Evolutionary conservation across 306 rosid genomes (phyloP).

Genomic region (Prunus fruticosa): DNA sequence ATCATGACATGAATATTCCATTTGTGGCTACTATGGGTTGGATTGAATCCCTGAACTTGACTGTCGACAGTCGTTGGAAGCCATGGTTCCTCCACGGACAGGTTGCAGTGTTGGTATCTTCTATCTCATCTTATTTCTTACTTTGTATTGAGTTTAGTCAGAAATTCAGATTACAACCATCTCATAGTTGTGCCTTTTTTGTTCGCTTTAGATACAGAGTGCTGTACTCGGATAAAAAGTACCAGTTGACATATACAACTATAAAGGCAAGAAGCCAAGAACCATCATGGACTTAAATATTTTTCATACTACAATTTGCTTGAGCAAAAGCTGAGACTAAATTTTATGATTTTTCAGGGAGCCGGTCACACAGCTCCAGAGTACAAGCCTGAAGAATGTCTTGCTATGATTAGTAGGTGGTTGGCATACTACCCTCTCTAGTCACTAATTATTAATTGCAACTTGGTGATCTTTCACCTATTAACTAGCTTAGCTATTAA

Average conservation of each 20-base stretch:
- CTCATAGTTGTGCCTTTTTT: background rate
- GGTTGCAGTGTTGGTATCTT: constrained; percentile 41
- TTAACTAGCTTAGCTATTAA: too few relatives aligned
- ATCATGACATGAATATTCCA: constrained; percentile 37
- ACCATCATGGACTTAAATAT: background rate
- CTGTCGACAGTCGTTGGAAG: constrained; percentile 35
- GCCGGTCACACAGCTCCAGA: constrained; percentile 10
- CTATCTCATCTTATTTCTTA: too few relatives aligned
- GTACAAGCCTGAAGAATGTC: constrained; percentile 9
- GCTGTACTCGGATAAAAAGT: background rate
- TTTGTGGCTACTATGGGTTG: constrained; percentile 34
- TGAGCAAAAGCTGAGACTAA: background rate
- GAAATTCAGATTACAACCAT: background rate
- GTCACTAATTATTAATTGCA: background rate
- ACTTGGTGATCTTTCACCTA: too few relatives aligned
- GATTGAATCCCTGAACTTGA: constrained; percentile 47
- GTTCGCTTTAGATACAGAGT: constrained; percentile 15
- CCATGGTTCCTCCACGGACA: constrained; percentile 60
- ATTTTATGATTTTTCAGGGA: background rate
- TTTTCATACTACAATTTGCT: background rate
- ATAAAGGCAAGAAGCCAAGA: constrained; percentile 13
- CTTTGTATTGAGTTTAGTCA: background rate
- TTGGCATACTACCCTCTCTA: background rate
- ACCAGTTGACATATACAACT: constrained; percentile 6
- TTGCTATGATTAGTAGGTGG: constrained; percentile 13